Percentiles rank a stretch among this genome's conserved stretches.
Conservation (phyloP, 768 basidiomycete genomes). For the Clathrus columnatus region DNA sequence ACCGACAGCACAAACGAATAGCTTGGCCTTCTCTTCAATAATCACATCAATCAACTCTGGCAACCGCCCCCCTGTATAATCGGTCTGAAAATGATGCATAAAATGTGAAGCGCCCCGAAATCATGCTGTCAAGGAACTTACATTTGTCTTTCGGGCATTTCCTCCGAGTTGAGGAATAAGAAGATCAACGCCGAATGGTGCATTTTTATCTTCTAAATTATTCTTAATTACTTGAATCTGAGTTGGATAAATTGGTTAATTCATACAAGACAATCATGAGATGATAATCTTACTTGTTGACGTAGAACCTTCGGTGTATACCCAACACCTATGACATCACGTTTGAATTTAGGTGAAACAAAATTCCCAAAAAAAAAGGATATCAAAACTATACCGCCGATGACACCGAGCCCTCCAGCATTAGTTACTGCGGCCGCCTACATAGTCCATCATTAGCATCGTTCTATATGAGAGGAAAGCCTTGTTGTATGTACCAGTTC, state of each 20-base stretch:
- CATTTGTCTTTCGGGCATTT: constrained; percentile 85
- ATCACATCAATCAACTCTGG: constrained; percentile 81
- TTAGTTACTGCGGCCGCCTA: constrained; percentile 87
- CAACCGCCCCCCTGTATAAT: constrained; percentile 86
- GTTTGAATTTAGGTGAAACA: background rate
- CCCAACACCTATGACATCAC: constrained; percentile 40
- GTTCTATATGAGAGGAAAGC: background rate
- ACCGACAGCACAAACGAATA: constrained; percentile 90
- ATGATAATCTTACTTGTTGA: constrained; percentile 47
- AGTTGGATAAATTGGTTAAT: background rate
- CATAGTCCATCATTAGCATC: constrained; percentile 18
- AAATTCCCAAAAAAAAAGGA: no score
- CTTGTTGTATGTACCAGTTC: constrained; percentile 45
- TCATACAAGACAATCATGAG: constrained; percentile 12
- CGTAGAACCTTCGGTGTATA: constrained; percentile 78
- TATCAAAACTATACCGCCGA: constrained; percentile 81
- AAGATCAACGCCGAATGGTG: constrained; percentile 87
- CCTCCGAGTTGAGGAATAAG: constrained; percentile 84
- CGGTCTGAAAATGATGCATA: constrained; percentile 20
- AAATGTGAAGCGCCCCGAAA: background rate
- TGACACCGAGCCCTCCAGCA: constrained; percentile 87
- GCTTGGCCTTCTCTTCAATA: constrained; percentile 77
- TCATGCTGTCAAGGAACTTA: constrained; percentile 22
- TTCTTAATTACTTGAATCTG: constrained; percentile 70
- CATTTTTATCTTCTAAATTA: constrained; percentile 61